phyloP scores from a whole-genome alignment of 108 stramenopile species.

The Pseudonitzschia delicatissima region DNA sequence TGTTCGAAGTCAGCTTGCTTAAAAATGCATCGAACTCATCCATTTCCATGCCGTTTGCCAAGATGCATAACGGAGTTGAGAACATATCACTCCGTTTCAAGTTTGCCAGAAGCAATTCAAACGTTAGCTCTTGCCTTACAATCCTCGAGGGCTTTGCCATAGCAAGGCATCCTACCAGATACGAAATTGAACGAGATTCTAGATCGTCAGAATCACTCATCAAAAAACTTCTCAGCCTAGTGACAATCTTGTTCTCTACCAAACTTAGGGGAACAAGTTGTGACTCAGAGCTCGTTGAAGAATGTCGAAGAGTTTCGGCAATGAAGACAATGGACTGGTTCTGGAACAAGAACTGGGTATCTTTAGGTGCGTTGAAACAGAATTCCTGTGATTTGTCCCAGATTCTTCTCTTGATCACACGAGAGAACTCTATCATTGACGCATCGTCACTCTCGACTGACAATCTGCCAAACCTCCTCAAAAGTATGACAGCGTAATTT shows the following conservation, averaged over 20 bases:
- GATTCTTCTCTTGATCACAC: not conserved
- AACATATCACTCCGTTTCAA: not conserved
- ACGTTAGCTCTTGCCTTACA: not conserved
- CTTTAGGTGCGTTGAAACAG: not conserved
- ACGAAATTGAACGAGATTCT: not conserved
- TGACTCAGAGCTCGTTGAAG: not conserved
- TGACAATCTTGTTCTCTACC: not conserved
- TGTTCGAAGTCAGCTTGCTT: not conserved
- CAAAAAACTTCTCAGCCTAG: not conserved
- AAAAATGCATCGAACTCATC: conserved; percentile 16
- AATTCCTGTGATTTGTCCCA: not conserved
- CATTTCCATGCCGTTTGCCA: conserved; percentile 13
- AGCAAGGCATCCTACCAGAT: conserved; percentile 22
- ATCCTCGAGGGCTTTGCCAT: conserved; percentile 6
- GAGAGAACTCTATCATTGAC: not conserved
- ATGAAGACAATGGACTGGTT: conserved; percentile 4
- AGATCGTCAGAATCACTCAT: not conserved
- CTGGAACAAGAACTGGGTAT: not conserved
- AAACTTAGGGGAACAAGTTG: not conserved
- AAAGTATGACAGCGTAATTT: not conserved
- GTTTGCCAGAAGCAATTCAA: conserved; percentile 1
- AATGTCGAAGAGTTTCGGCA: conserved; percentile 7
- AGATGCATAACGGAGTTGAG: conserved; percentile 13
- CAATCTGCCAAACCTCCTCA: not conserved
- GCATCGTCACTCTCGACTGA: not conserved